Evolutionary conservation across 2,329 filamentous ascomycete genomes (phyloP).

Genomic region (Fusarium praegraminearum): DNA sequence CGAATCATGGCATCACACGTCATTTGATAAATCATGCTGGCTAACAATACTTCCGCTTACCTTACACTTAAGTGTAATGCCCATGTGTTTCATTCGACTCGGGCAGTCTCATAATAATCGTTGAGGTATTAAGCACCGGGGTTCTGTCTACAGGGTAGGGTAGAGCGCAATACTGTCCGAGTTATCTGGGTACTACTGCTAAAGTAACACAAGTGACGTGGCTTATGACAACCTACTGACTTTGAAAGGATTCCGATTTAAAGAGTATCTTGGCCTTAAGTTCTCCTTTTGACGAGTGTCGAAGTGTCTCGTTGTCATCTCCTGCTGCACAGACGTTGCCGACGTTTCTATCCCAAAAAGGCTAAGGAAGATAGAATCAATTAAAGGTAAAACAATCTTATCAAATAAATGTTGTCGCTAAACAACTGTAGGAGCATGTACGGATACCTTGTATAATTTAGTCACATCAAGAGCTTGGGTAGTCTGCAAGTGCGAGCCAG

Average conservation of each 20-base stretch:
- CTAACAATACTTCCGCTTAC: neutral
- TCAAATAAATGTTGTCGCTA: neutral
- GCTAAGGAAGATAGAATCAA: slow-evolving; percentile 8
- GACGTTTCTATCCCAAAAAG: slow-evolving; percentile 1
- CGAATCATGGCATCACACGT: no score
- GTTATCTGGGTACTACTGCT: neutral
- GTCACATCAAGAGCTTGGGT: neutral
- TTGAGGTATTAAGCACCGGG: neutral
- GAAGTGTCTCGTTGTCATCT: neutral
- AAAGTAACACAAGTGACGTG: neutral
- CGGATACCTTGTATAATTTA: slow-evolving; percentile 1
- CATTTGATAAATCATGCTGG: neutral
- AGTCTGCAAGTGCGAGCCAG: neutral
- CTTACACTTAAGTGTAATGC: neutral
- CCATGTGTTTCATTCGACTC: neutral
- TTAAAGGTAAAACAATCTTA: slow-evolving; percentile 2
- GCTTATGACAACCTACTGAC: neutral
- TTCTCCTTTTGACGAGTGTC: neutral
- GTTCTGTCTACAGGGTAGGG: neutral
- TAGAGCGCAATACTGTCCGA: neutral
- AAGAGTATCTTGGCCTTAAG: neutral
- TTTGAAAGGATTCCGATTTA: neutral
- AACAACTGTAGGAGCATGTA: neutral
- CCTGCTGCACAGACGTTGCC: neutral
- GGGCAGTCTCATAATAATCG: neutral